Evolutionary conservation across 257 asterid species (phyloP), one percentile per base, ranked within the genome.

Genomic region (Pogostemon cablin): DNA sequence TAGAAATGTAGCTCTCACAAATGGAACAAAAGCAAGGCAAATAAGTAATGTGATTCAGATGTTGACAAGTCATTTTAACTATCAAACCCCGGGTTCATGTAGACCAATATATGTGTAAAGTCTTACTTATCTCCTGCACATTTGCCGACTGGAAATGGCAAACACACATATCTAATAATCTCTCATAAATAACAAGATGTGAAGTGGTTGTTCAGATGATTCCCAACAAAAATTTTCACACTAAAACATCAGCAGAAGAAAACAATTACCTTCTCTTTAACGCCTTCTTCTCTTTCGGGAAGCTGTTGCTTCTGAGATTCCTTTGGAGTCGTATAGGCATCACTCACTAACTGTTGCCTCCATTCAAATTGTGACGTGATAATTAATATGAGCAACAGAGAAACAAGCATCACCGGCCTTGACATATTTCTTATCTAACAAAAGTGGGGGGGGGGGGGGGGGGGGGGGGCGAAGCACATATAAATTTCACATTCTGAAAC

Each of bases 341-440:
- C 92, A 42, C 85, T 83, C 60, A 76, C 85, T 9, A 87, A 67
- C 35, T 87, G 95, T 67, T 86, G 93, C 78, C 83, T 92, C 96
- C 98, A 92, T 79, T 92, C 96, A 56, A 92, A 87, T 68, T 92
- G 96, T n/a, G 95, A 90, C 12, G 91, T 90, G 43, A 92, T 84
- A 63, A 92, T 81, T 78, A 92, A 77, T 67, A 88, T 59, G 57
- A 92, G 58, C 78, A 88, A 83, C 83, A 90, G 68, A 65, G 84
- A 87, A 59, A 88, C 96, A 67, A 92, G 87, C 73, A 90, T 73
- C 92, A 84, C 79, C 39, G 96, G 84, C 72, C 95, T 87, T 35
- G 96, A 90, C 98, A 92, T 90, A 66, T 56, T 79, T 72, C 71
- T 77, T 64, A 48, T 46, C 79, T 78, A 71, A 62, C 78, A 60